phyloP scores from a whole-genome alignment of 495 filamentous ascomycete species.

The Pseudevernia furfuracea region DNA sequence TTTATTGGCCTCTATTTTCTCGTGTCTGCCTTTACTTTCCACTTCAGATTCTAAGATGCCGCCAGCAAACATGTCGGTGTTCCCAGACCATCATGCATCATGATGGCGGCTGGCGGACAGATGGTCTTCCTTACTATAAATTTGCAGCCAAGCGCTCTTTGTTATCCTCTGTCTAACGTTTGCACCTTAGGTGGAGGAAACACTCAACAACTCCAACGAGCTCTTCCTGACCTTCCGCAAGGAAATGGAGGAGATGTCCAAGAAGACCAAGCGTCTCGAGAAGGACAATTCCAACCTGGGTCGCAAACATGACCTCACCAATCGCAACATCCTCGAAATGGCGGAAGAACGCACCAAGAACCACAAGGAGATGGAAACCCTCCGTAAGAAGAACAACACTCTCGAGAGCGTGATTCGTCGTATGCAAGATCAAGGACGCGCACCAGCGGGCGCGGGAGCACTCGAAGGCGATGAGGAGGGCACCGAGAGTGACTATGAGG shows the following conservation, averaged over 20 bases:
- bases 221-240: constrained; percentile 96
- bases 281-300: constrained; percentile 90
- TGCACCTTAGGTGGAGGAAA: constrained; percentile 81
- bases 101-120: neutral
- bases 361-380: constrained; percentile 69
- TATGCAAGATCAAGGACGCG: constrained; percentile 87
- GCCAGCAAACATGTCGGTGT: neutral
- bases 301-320: constrained; percentile 87
- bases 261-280: constrained; percentile 95
- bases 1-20: neutral
- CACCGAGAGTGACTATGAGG: constrained; percentile 58
- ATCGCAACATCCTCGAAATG: constrained; percentile 95
- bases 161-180: constrained; percentile 16
- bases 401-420: constrained; percentile 87
- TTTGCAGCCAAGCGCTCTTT: neutral
- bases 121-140: neutral
- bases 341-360: constrained; percentile 85
- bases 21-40: neutral
- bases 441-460: constrained; percentile 41
- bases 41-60: neutral
- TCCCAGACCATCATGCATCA: neutral
- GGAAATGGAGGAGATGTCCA: constrained; percentile 99
- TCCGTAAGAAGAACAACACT: constrained; percentile 84
- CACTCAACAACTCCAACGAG: constrained; percentile 96
- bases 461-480: constrained; percentile 64